These are phyloP conservation scores for Phytophthora multivora DNA, from an alignment of 352 stramenopile species.

Conservation along the genomic window DNA sequence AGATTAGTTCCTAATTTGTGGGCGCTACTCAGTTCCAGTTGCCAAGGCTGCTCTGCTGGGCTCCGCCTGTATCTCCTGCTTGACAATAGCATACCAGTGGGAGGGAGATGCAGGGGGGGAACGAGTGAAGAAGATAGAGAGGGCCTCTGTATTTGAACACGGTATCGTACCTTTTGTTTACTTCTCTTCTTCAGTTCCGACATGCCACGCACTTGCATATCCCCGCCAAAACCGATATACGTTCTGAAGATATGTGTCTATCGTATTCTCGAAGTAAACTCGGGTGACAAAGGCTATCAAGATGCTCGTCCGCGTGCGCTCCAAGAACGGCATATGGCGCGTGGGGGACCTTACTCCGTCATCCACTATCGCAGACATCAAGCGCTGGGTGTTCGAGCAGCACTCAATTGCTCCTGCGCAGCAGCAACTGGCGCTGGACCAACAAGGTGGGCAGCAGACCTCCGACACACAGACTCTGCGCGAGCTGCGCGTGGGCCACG, in stretches of 20 bases:
- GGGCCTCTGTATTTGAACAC: conserved; percentile 42
- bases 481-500: conserved; percentile 66
- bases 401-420: conserved; percentile 59
- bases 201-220: conserved; percentile 11
- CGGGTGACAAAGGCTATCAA: not conserved
- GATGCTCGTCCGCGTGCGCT: conserved; percentile 87
- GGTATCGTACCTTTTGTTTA: conserved; percentile 30
- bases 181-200: not conserved
- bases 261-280: conserved; percentile 10
- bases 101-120: conserved; percentile 1
- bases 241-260: not conserved
- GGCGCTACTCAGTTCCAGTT: conserved; percentile 74
- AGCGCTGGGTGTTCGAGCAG: conserved; percentile 76
- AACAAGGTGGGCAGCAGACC: conserved; percentile 39
- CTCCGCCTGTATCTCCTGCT: conserved; percentile 9
- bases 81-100: not conserved
- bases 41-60: conserved; percentile 26
- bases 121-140: conserved; percentile 8
- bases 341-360: conserved; percentile 62
- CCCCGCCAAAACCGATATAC: too few relatives aligned
- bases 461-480: conserved; percentile 61
- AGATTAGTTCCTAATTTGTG: conserved; percentile 83
- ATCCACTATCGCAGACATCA: conserved; percentile 75
- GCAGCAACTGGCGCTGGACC: conserved; percentile 68
- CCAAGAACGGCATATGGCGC: conserved; percentile 90